Base-by-base conservation (phyloP, 345 rosid genomes). In the Gossypium stocksii region DNA sequence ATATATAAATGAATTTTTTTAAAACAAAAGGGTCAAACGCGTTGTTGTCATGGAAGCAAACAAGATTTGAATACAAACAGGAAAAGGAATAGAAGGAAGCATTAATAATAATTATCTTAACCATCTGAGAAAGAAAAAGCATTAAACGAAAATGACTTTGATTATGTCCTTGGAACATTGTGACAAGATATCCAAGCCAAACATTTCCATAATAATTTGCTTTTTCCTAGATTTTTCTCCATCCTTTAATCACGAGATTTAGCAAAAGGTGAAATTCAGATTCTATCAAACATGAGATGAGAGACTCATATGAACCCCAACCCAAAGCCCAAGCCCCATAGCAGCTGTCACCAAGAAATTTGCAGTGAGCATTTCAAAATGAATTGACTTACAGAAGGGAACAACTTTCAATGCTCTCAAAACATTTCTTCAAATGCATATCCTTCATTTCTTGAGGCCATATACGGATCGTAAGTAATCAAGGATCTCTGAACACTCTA, bases 401-500 rank as follows among this genome's bases (percentile, higher is more conserved):
- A 41, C 64, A 25, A 25, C 34, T 13, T 34, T 57, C 51, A 58
- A 9, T 15, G 19, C 41, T 43, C 5, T 6, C 56, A 45, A 48
- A 73, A 73, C 44, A 44, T 44, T 59, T 72, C 53, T 44, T 43
- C 56, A 25, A 73, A 16, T 29, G 67, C 60, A 48, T 57, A 20
- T 27, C 66, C 51, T 20, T 83, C 77, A 84, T 70, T 22, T 76
- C 73, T 82, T 71, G 14, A 85, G 79, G 80, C 88, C 78, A 79
- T 94, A 92, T 63, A 71, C 80, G 2, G 83, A 65, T 1, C 84
- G 86, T 57, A 94, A 78, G 74, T 77, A 80, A 78, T 86, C 89
- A 38, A 92, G 88, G 64, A 83, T 75, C 84, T 91, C 91, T 49
- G 87, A 86, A 73, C 86, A 76, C 74, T 89, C 91, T 4, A 87